phyloP scores from a whole-genome alignment of 1,284 basidiomycete genomes.

The Puccinia coronata region DNA sequence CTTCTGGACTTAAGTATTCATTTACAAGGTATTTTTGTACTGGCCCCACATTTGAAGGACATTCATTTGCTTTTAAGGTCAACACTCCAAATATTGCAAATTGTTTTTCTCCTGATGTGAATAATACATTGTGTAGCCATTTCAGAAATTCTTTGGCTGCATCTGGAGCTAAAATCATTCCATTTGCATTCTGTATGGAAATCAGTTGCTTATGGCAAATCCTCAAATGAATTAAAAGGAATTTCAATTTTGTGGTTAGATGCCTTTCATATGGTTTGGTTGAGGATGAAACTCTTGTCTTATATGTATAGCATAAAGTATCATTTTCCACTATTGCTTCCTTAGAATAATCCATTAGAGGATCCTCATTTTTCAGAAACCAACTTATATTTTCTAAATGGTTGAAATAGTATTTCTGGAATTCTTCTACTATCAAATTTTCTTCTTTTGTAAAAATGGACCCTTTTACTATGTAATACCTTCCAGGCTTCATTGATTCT shows the following conservation, averaged over 20 bases:
- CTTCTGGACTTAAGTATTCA: neutral
- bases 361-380: neutral
- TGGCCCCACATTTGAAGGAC: neutral
- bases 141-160: neutral
- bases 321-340: too few species aligned
- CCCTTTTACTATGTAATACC: neutral
- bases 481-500: neutral
- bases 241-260: neutral
- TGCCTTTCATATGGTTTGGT: neutral
- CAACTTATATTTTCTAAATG: neutral
- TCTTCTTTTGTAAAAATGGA: neutral
- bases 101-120: neutral
- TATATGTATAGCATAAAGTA: too few species aligned
- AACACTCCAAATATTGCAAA: neutral
- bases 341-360: neutral
- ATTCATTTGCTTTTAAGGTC: neutral
- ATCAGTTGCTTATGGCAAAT: too few species aligned
- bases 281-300: neutral
- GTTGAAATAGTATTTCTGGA: too few species aligned
- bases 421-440: neutral
- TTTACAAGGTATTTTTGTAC: neutral
- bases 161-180: neutral
- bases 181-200: neutral
- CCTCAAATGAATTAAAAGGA: neutral
- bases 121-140: neutral